Base-by-base conservation (phyloP, 2,329 filamentous ascomycete genomes). In the Cryphonectria nitschkei region DNA sequence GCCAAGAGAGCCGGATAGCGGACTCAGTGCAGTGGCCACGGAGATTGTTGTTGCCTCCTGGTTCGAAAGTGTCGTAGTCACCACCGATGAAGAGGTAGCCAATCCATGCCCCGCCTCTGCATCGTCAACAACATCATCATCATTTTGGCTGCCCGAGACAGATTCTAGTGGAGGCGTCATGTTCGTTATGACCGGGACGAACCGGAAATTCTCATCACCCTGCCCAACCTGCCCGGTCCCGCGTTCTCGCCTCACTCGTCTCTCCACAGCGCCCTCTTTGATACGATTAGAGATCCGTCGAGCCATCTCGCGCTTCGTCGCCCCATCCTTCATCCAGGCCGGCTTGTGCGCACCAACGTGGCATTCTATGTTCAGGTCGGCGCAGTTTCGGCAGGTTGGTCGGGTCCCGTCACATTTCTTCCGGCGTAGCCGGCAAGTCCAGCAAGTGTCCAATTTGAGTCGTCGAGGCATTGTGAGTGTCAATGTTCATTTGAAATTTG, bases 401-500 rank as follows among this genome's bases (percentile, higher is more conserved):
- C 81, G 82, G 34, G 75, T 80, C 75, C 88, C 86, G 73, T 89
- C 86, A 76, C 88, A 90, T 75, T 89, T 89, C 76, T 90, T 90
- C 74, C 86, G 86, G 29, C 88, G 84, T 14, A 89, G 81, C 32
- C 87, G 84, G 75, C 88, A 90, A 2, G 87, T 90, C 54, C 54
- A 58, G 29, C 54, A 58, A 16, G 26, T 58, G 13, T 58, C 54
- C 11, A 8, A 19, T 34, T 6, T 58, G 26, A 58, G 26, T 13
- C 4, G 54, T 58, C 54, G 54, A 58, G 54, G 54, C 54, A 58
- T 58, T 29, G 54, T 34, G 29, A 2, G 26, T 7, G 26, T 39
- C 2, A 14, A 32, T 19, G 8, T 16, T 1, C 32, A 6, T 19
- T 29, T 32, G 54, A 58, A 6, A 58, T 32, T 7, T 34, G 26